phyloP scores from a whole-genome alignment of 2,329 filamentous ascomycete genomes.

The Parafenestella ontariensis region DNA sequence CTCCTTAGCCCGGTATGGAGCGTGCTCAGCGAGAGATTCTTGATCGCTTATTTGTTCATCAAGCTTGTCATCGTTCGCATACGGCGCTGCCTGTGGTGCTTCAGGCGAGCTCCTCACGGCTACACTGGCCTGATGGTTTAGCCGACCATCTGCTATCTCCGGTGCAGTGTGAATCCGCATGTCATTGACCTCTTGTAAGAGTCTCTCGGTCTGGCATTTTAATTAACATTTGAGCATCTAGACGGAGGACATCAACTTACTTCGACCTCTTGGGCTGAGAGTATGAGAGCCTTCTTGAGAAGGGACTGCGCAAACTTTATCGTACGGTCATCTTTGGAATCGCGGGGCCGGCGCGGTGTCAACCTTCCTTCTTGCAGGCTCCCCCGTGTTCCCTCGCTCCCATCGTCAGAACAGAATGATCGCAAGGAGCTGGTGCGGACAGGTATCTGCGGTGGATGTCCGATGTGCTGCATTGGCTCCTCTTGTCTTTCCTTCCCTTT shows the following conservation, averaged over 20 bases:
- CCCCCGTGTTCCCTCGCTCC: background rate
- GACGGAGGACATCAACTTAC: background rate
- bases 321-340: background rate
- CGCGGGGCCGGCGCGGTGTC: background rate
- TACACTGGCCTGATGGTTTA: background rate
- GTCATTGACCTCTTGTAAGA: background rate
- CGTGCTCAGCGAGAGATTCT: background rate
- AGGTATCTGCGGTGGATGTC: conserved; percentile 1
- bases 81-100: background rate
- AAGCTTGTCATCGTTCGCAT: background rate
- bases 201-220: background rate
- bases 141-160: background rate
- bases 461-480: background rate
- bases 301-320: background rate
- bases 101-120: background rate
- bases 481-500: background rate
- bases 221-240: background rate
- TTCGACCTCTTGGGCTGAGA: background rate
- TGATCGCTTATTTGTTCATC: no score
- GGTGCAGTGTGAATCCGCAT: background rate
- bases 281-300: background rate
- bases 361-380: background rate
- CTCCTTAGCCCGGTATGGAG: background rate
- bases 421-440: conserved; percentile 31
- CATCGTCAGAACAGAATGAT: background rate